A percentile compares a stretch with the other conserved stretches of the same genome.
Evolutionary conservation across 129 eudicot genomes (phyloP).

Genomic region (Arctium minus): DNA sequence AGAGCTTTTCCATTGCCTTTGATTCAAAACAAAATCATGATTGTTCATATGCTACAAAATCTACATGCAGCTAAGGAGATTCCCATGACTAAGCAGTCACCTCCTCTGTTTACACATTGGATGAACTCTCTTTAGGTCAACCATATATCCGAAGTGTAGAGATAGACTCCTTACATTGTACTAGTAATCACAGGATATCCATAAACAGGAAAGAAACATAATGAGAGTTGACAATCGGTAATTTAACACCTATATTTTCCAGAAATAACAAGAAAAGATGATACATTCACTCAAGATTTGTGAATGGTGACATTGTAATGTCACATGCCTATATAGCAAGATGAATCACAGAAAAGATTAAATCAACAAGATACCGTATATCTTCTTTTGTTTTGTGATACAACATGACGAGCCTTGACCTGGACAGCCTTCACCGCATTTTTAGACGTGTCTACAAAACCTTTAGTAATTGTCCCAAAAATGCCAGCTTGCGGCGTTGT

Average conservation of each 20-base stretch:
- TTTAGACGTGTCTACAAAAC: slow-evolving; percentile 87
- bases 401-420: slow-evolving; percentile 96
- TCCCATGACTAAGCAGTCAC: neutral
- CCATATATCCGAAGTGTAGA: neutral
- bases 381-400: slow-evolving; percentile 94
- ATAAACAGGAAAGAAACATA: neutral
- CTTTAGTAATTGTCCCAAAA: slow-evolving; percentile 82
- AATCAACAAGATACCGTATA: slow-evolving; percentile 52
- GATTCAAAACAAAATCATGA: neutral
- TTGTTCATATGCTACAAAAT: neutral
- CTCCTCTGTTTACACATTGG: neutral
- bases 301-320: neutral
- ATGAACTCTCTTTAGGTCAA: neutral
- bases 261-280: neutral
- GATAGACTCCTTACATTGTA: neutral
- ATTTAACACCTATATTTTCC: neutral
- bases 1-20: neutral
- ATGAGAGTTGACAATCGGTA: neutral
- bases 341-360: neutral
- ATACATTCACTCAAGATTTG: neutral
- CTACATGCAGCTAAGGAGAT: neutral
- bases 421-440: slow-evolving; percentile 93
- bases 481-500: slow-evolving; percentile 59
- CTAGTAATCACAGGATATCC: too few relatives aligned
- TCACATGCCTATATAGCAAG: neutral